Base-by-base conservation (phyloP, 1,139 yeast species). In the Kodamaea sp. region DNA sequence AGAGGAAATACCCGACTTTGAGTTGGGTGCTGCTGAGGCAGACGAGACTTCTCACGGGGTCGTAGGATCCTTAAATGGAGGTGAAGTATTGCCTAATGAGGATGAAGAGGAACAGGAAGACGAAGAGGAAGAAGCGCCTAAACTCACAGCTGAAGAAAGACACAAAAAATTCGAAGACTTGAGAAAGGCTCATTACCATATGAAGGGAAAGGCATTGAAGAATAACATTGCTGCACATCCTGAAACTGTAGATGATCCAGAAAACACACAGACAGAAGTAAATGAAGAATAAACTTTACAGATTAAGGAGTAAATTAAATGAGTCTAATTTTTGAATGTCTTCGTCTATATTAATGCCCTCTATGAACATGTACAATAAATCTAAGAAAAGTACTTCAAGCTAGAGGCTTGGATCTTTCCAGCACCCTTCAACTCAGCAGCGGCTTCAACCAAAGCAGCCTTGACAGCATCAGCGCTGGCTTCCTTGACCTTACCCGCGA, bases 161-260 rank as follows among this genome's bases (percentile, higher is more conserved):
- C 94, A 84, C 53, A 69, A 61, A 43, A 60, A 70, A 37, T 88
- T 88, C 51, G 95, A 85, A 53, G 84, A 81, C 47, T 68, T 78
- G 73, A 75, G 96, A 48, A 85, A 83, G 53, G 65, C 75, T 34
- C 96, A 87, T 57, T 87, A 87, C 56, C 85, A 81, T 49, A 62
- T 82, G 66, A 84, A 81, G 53, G 92, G 73, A 1, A 51, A 73
- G 30, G 78, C 76, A 1, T 72, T 82, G 48, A 61, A 61, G 31
- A 60, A 60, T 13, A 59, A 61, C 32, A 39, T 63, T 16, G 59
- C 48, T 15, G 47, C 59, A 16, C 11, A 26, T 8, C 15, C 28
- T 11, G 28, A 26, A 11, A 14, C 28, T 7, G n/a, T 22, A 7
- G 24, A 22, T 22, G n/a, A n/a, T n/a, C n/a, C n/a, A n/a, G n/a